Evolutionary conservation across 108 stramenopile genomes (phyloP).

Genomic region (Skeletonema marinoi): DNA sequence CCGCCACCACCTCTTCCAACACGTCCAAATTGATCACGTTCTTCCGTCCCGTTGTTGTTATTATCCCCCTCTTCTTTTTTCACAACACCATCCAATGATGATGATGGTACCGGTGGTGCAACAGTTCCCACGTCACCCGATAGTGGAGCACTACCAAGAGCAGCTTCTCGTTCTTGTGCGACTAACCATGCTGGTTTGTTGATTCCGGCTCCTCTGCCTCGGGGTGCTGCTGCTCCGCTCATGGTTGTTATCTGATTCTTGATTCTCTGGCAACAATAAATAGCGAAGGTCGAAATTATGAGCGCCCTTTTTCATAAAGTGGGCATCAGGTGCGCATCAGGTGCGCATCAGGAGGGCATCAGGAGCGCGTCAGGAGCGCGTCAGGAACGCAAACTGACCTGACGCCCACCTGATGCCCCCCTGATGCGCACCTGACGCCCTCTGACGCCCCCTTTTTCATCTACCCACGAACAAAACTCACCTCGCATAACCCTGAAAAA

Average conservation of each 20-base stretch:
- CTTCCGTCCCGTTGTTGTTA: neutral
- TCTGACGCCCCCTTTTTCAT: too few species aligned
- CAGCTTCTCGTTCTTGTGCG: conserved; percentile 20
- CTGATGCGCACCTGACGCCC: too few species aligned
- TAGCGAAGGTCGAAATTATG: too few species aligned
- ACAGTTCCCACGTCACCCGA: neutral
- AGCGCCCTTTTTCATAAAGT: too few species aligned
- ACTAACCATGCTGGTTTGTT: conserved; percentile 56
- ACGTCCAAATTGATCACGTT: conserved; percentile 21
- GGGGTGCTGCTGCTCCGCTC: conserved; percentile 9
- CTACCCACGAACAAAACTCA: too few species aligned
- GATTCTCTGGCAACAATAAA: too few species aligned
- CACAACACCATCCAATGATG: conserved; percentile 9
- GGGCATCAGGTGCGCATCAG: too few species aligned
- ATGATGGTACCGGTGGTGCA: conserved; percentile 1
- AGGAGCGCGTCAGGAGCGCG: too few species aligned
- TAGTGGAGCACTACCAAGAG: neutral
- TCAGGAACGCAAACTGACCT: too few species aligned
- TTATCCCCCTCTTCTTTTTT: neutral
- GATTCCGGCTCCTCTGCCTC: conserved; percentile 44
- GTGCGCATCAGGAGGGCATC: too few species aligned
- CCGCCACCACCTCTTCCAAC: neutral
- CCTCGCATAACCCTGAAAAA: too few species aligned
- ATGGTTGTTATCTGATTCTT: neutral
- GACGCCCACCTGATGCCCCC: too few species aligned